Evolutionary conservation across 306 rosid species (phyloP), one percentile per base, ranked within the genome.

Genomic region (Prunus mongolica): DNA sequence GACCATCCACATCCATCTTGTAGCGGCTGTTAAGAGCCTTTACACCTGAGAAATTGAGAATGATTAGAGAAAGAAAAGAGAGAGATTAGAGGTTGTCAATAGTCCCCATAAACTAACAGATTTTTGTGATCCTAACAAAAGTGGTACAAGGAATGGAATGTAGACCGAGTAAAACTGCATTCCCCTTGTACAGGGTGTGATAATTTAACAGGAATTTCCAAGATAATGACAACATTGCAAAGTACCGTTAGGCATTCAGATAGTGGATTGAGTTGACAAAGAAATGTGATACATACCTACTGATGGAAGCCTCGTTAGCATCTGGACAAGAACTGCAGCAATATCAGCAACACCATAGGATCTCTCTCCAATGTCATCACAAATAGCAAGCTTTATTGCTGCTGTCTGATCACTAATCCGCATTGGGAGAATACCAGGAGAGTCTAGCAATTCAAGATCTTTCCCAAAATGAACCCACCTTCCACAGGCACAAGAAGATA

Each of bases 381-480:
- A 95, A 70, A 95, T 92, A 47, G 98, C 97, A 3, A 95, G 97
- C 90, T 95, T 92, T 81, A 95, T 88, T 75, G 98, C 98, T 19
- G 98, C 87, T n/a, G 96, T 73, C 84, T 92, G 98, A 83, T 94
- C 97, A 65, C 92, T 92, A 69, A 94, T 89, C 83, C 98, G 88
- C 98, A 94, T 92, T 13, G 96, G 98, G 52, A 94, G 82, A 65
- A 92, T 89, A 68, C 98, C 97, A 55, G 98, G 96, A 82, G 98
- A 94, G 79, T 94, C 98, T 38, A 94, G 89, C 86, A 92, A 85
- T 66, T 90, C 96, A 78, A 94, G 95, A 83, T 92, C 98, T 65
- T 87, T 89, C 71, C 98, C 97, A 70, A 95, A 95, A 70, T 87
- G 96, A 70, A 95, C 88, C 98, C 98, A 95, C 96, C 97, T 95